phyloP scores from a whole-genome alignment of 176 grass and related monocot species.

The Paspalum notatum region DNA sequence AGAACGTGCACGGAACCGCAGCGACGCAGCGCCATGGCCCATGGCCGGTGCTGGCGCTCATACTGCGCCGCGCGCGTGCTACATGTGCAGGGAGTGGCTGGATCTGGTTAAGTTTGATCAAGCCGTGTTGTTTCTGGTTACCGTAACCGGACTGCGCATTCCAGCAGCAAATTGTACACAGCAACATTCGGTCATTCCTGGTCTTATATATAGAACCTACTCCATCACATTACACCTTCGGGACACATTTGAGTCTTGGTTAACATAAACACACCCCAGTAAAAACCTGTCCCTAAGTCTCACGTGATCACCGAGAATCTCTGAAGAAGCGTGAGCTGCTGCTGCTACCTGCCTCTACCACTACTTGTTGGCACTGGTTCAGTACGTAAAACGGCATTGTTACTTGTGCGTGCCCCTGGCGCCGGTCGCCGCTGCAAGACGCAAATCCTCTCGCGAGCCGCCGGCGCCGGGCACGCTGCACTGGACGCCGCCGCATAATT shows the following conservation, averaged over 20 bases:
- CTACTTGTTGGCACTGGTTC: not conserved
- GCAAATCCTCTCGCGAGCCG: not conserved
- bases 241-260: not conserved
- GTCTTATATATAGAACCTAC: no score
- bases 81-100: not conserved
- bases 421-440: not conserved
- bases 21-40: no score
- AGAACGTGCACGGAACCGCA: slow-evolving; percentile 28
- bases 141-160: no score
- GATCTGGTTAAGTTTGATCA: no score
- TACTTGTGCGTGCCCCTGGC: not conserved
- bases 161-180: no score
- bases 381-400: not conserved
- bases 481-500: not conserved
- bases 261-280: not conserved
- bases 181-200: no score
- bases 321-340: not conserved
- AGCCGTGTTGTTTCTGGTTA: no score
- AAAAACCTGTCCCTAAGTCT: not conserved
- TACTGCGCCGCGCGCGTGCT: not conserved
- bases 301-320: not conserved
- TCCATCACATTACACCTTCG: no score
- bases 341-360: not conserved
- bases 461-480: not conserved
- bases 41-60: not conserved